phyloP scores from a whole-genome alignment of 495 filamentous ascomycete species.

The Tuber borchii region DNA sequence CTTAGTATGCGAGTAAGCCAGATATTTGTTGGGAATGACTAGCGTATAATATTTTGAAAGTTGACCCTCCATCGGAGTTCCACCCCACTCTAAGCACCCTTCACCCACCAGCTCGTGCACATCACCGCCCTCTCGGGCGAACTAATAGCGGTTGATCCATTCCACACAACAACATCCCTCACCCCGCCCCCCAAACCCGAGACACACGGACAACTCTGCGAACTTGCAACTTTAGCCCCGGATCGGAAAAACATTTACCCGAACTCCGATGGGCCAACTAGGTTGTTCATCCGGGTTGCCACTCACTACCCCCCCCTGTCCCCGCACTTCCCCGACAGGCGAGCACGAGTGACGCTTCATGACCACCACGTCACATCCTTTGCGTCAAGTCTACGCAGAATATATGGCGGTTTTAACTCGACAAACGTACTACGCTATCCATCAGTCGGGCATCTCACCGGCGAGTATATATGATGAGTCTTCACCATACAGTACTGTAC shows the following conservation, averaged over 20 bases:
- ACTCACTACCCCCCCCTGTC: too few relatives aligned
- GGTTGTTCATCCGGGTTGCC: neutral
- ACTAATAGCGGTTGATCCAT: neutral
- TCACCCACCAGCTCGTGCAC: neutral
- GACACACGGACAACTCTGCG: constrained; percentile 5
- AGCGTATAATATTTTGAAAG: neutral
- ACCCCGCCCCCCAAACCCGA: neutral
- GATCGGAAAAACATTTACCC: neutral
- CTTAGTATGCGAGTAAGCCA: neutral
- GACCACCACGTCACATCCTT: neutral
- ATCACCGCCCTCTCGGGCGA: neutral
- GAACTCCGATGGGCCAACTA: neutral
- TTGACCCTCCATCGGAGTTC: neutral
- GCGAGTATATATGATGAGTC: neutral
- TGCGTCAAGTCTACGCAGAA: neutral
- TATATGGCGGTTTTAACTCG: neutral
- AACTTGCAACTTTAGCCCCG: neutral
- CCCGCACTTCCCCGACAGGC: neutral
- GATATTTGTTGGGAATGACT: neutral
- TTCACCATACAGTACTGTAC: neutral
- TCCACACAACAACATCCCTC: too few relatives aligned
- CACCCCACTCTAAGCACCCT: neutral
- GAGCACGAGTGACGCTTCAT: neutral
- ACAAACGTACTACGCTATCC: neutral
- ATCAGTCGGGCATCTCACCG: neutral